Base-by-base conservation (phyloP, 2,329 filamentous ascomycete genomes). In the Arthrobotrys iridis region DNA sequence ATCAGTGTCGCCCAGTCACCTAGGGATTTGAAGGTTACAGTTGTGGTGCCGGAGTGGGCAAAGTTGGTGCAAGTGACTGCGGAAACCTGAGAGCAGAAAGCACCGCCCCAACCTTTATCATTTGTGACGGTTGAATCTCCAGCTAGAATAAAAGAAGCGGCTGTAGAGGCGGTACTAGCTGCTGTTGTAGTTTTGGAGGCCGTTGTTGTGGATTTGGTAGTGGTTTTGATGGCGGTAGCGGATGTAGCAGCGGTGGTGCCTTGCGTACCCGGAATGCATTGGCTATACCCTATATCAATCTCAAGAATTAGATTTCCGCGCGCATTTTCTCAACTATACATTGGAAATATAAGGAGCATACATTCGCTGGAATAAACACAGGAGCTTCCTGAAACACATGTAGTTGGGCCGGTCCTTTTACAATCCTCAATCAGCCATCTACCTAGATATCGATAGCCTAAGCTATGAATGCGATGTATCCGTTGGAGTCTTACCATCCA, bases 41-140 rank as follows among this genome's bases (percentile, higher is more conserved):
- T 64, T 28, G 59, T 64, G 10, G 59, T 50, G 2, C 59, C 59
- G 20, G 59, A 64, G n/a, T 64, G 59, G 1, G 59, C 59, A 13
- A 64, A 64, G 26, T 64, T 64, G 18, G 59, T 64, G 20, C 59
- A 64, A n/a, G 59, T 41, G 0, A 48, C 43, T 0, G 43, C 45
- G 5, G 59, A 64, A 10, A 64, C 59, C 13, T 24, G 30, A 10
- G 59, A 64, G 45, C 59, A 64, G 33, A 64, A 64, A 5, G 59
- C 59, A 15, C 59, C 59, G 18, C 59, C 59, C 59, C 59, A 64
- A 11, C 59, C 59, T 20, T 64, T 64, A n/a, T 64, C 59, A 28
- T 64, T 64, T 26, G 59, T 64, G 43, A 64, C 59, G 1, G 59
- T 64, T 15, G 59, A 64, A 18, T 64, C 59, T 1, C 59, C 59